phyloP scores from a whole-genome alignment of 345 rosid species.

The Raphanus sativus region DNA sequence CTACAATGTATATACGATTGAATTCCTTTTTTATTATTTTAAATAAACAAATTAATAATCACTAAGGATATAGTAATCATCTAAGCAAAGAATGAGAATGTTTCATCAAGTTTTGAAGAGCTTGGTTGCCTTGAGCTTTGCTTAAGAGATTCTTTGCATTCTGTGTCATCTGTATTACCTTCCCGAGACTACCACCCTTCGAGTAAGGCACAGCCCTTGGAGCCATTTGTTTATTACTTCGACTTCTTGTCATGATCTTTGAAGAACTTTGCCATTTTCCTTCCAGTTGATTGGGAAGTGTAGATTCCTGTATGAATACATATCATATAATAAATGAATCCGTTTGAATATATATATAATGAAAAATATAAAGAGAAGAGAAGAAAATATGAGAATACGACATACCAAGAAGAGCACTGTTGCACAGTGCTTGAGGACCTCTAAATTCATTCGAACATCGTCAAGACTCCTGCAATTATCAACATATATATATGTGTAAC shows the following conservation, averaged over 20 bases:
- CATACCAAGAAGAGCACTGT: constrained; percentile 88
- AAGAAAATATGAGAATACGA: background rate
- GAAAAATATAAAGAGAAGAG: background rate
- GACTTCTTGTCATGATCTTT: constrained; percentile 64
- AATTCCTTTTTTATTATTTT: background rate
- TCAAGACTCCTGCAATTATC: constrained; percentile 65
- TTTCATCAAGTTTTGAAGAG: background rate
- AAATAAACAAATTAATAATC: background rate
- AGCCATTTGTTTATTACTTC: constrained; percentile 44
- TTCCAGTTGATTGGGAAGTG: constrained; percentile 58
- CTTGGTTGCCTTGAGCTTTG: background rate
- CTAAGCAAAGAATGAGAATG: background rate
- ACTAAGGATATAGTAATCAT: background rate
- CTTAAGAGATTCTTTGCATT: background rate
- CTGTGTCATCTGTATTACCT: background rate
- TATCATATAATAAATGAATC: background rate
- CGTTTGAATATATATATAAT: background rate
- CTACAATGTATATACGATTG: background rate
- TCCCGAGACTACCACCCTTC: constrained; percentile 28
- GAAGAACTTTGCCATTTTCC: constrained; percentile 52
- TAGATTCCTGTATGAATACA: constrained; percentile 58
- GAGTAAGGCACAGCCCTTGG: constrained; percentile 69
- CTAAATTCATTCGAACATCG: constrained; percentile 86
- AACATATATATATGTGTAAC: background rate
- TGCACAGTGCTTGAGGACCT: constrained; percentile 86